Percentiles rank a stretch among this genome's conserved stretches.
These are phyloP conservation scores for Nemania sp. DNA, from an alignment of 2,329 filamentous ascomycete species.

Conservation along the genomic window DNA sequence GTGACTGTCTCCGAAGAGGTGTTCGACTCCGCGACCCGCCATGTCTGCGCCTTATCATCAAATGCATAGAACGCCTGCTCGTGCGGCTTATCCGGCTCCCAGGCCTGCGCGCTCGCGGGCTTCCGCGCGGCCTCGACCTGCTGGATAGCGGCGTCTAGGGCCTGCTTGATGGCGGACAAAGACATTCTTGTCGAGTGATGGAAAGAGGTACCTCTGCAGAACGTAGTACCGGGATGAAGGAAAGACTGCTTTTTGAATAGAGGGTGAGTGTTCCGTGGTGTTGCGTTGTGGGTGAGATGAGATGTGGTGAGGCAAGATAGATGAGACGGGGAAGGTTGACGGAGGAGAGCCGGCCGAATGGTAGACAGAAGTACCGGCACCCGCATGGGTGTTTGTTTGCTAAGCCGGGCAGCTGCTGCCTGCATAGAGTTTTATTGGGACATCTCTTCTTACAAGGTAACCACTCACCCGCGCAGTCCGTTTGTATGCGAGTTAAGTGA, in stretches of 20 bases:
- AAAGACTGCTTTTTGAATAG: too few relatives aligned
- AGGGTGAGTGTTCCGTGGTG: neutral
- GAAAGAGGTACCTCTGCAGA: too few relatives aligned
- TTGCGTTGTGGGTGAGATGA: neutral
- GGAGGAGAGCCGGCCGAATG: neutral
- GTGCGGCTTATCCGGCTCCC: slow-evolving; percentile 34
- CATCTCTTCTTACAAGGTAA: neutral
- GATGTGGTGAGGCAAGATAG: neutral
- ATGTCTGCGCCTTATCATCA: slow-evolving; percentile 23
- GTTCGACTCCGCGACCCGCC: slow-evolving; percentile 10
- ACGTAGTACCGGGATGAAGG: too few relatives aligned
- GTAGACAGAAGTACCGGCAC: neutral
- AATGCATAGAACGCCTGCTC: slow-evolving; percentile 34
- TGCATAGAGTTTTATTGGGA: neutral
- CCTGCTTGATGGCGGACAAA: too few relatives aligned
- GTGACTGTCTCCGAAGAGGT: neutral
- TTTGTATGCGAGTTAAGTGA: neutral
- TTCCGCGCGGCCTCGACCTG: slow-evolving; percentile 22
- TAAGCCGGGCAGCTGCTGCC: neutral
- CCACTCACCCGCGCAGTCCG: too few relatives aligned
- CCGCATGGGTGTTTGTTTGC: neutral
- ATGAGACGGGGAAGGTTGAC: too few relatives aligned
- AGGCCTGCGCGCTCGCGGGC: slow-evolving; percentile 22
- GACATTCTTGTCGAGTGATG: too few relatives aligned
- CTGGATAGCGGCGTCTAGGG: too few relatives aligned